Evolutionary conservation across 2,329 filamentous ascomycete genomes (phyloP).

Genomic region (Xylaria multiplex): DNA sequence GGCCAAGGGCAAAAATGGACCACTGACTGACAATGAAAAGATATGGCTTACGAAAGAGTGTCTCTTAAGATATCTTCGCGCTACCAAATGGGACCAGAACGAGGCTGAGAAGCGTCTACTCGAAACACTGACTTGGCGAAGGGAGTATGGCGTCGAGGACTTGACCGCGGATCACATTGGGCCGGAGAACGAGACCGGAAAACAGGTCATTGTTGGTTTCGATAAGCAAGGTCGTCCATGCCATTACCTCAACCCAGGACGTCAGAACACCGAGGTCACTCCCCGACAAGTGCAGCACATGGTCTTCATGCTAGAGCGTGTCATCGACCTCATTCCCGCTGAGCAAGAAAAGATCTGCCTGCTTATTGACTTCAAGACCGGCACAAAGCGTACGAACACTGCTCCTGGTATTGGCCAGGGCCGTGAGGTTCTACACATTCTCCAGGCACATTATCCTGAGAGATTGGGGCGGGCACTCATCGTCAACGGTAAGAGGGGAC

Average conservation of each 20-base stretch:
- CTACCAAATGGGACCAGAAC: slow-evolving; percentile 86
- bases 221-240: slow-evolving; percentile 88
- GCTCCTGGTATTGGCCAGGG: slow-evolving; percentile 78
- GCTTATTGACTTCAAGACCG: slow-evolving; percentile 90
- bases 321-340: slow-evolving; percentile 86
- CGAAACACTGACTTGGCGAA: slow-evolving; percentile 84
- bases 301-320: slow-evolving; percentile 93
- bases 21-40: slow-evolving; percentile 81
- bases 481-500: slow-evolving; percentile 75
- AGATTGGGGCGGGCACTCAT: slow-evolving; percentile 88
- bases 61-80: slow-evolving; percentile 89
- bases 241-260: slow-evolving; percentile 87
- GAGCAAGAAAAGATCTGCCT: slow-evolving; percentile 88
- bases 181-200: slow-evolving; percentile 94
- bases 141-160: slow-evolving; percentile 85
- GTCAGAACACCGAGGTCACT: slow-evolving; percentile 89
- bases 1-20: slow-evolving; percentile 66
- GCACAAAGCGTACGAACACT: slow-evolving; percentile 75
- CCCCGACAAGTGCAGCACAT: slow-evolving; percentile 92
- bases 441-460: slow-evolving; percentile 97
- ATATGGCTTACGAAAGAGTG: slow-evolving; percentile 94
- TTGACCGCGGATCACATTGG: slow-evolving; percentile 89
- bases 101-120: slow-evolving; percentile 83
- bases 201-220: slow-evolving; percentile 89
- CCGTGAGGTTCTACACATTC: slow-evolving; percentile 85